Percentiles rank a stretch among this genome's conserved stretches.
phyloP scores from a whole-genome alignment of 2,329 filamentous ascomycete genomes.

The Podosphaera leucotricha region DNA sequence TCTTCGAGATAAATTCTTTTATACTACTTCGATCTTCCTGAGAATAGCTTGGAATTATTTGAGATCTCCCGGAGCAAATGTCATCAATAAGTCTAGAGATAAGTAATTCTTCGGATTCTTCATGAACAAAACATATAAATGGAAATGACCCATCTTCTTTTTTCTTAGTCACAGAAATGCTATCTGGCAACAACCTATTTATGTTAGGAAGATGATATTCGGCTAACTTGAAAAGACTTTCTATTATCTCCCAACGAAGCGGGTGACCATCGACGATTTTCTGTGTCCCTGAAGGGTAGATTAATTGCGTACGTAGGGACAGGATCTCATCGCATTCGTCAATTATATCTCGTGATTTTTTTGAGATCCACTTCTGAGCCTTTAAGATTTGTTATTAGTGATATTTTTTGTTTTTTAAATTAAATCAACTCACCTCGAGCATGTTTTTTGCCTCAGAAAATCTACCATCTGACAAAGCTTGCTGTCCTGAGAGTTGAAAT shows the following conservation, averaged over 20 bases:
- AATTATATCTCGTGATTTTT: constrained; percentile 23
- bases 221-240: constrained; percentile 13
- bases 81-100: constrained; percentile 14
- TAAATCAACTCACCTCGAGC: constrained; percentile 14
- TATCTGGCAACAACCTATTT: constrained; percentile 17
- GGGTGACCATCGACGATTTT: constrained; percentile 18
- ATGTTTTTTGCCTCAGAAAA: constrained; percentile 18
- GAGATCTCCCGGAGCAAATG: constrained; percentile 14
- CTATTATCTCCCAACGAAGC: constrained; percentile 16
- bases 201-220: constrained; percentile 16
- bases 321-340: constrained; percentile 24
- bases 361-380: constrained; percentile 21
- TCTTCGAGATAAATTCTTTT: neutral
- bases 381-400: neutral
- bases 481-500: constrained; percentile 25
- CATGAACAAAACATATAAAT: constrained; percentile 22
- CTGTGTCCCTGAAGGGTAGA: constrained; percentile 19
- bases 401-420: neutral
- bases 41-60: neutral
- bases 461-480: constrained; percentile 20
- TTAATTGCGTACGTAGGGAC: constrained; percentile 17
- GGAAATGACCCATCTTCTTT: constrained; percentile 19
- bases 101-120: constrained; percentile 17
- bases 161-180: constrained; percentile 20
- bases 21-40: neutral